Base-by-base conservation (phyloP, 306 rosid species). In the Quercus suber region DNA sequence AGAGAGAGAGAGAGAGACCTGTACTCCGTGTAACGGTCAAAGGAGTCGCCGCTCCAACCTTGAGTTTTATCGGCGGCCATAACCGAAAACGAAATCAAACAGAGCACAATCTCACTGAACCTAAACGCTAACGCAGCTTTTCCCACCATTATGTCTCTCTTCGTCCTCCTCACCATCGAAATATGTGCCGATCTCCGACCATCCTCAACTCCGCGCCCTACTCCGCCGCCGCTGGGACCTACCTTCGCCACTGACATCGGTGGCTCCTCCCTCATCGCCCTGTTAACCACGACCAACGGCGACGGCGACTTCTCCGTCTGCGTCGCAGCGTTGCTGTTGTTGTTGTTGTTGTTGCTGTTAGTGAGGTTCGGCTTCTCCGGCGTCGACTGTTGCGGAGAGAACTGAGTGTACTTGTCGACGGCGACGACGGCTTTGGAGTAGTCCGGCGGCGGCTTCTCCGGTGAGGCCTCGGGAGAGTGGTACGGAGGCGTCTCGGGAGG, bases 1-100 rank as follows among this genome's bases (percentile, higher is more conserved):
- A 61, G 11, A 25, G 18, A 59, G 55, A 63, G 17, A 78, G 57
- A 71, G 73, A 71, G 51, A 63, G 37, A 96, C 99, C 99, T 96
- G 85, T 93, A 96, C 73, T 96, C 99, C 83, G 88, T 96, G 88
- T 96, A 96, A 79, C 99, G 97, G 76, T 96, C 96, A 63, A 90
- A 96, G 74, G 99, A 96, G 75, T 96, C 99, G 52, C 99, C 99
- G 41, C 96, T 93, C 99, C 99, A 96, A 21, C 99, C 99, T 82
- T 88, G 96, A 67, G 99, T 96, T 64, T 87, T 93, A 85, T 96
- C 98, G 1, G 98, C 95, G 21, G 99, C 99, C 99, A 96, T 93
- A 57, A 96, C 94, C 27, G 99, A 87, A 83, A 96, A 96, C 18
- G 99, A 96, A 87, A 93, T 84, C 86, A 96, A 80, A 81, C 98